Evolutionary conservation across 345 rosid species (phyloP), one percentile per base, ranked within the genome.

Genomic region (Bruguiera gymnorhiza): DNA sequence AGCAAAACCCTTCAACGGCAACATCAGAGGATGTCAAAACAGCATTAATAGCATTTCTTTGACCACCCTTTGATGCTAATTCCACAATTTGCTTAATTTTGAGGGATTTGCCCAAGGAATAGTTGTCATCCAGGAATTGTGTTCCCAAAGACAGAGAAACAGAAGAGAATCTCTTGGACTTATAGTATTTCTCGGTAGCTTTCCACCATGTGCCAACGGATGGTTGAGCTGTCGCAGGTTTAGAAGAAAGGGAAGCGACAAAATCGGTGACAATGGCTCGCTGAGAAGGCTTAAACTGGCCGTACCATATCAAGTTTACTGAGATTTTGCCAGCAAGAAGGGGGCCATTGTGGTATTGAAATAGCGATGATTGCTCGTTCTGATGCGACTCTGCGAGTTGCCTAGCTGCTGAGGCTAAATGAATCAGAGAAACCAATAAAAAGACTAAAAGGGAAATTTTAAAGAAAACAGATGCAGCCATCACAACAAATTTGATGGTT

Each of bases 261-360:
- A 74, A 74, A 63, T 74, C 78, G 3, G 65, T 26, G 19, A 74
- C 73, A 37, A 74, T 46, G 20, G 78, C 73, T 5, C 68, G 59
- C 69, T 74, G 69, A 21, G 73, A 54, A 48, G 69, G 57, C 27
- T 30, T 63, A 57, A 74, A 74, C 13, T 34, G 31, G 51, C 78
- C 73, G 27, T 74, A 63, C 73, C 78, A 63, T 0, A 74, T 74
- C 30, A 74, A 37, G 31, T 69, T 74, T 31, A 74, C 13, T 0
- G 63, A 43, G 10, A 69, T 57, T 21, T 62, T 46, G 19, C 73
- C 73, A 16, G 26, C 46, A 0, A 69, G 69, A 50, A 75, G 73
- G 1, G 60, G 60, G 9, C 70, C 78, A 10, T 63, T 69, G 43
- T 75, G 73, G 62, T 63, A 75, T 6, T 3, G 64, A 24, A 70